Evolutionary conservation across 2,329 filamentous ascomycete genomes (phyloP), one percentile per base, ranked within the genome.

Genomic region (Metarhizium album): DNA sequence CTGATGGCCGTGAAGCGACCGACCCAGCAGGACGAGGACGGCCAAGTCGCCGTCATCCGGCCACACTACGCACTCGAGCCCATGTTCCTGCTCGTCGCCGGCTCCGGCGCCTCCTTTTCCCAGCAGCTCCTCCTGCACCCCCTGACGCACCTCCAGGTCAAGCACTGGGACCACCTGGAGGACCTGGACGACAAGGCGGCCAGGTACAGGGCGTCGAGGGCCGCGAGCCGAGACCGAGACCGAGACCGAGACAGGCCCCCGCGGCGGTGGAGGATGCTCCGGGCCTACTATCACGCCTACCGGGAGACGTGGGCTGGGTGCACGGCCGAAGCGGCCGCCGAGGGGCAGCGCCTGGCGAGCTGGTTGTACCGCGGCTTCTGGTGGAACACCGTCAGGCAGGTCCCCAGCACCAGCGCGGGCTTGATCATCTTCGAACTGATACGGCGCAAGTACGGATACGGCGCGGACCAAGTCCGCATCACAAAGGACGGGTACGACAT

Each of bases 361-460:
- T 90, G 84, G 77, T 65, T 90, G 5, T 90, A 86, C 61, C 73
- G 79, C 4, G 84, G 82, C 13, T 89, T 90, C 63, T 81, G 84
- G 74, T 79, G 79, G 76, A 83, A 77, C 49, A 86, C 86, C 1
- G 75, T 89, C 48, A 73, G 83, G 4, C 85, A 89, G 66, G 83
- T 87, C 2, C 86, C 86, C 0, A 87, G 84, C 62, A 90, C 86
- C 2, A 86, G 82, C 53, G 86, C 86, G 0, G 86, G 85, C 0
- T 63, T 90, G 53, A 87, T 90, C 57, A 86, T 88, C 20, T 90
- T 90, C 62, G 86, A 90, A 67, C 62, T 90, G 43, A 80, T 89
- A 37, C 72, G 86, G 51, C 73, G 85, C 35, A 87, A 87, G 66
- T 90, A 88, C 58, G 83, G 82, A 2, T 72, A 78, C 52, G 74